Evolutionary conservation across 306 rosid genomes (phyloP).

Genomic region (Lathyrus tuberosus): DNA sequence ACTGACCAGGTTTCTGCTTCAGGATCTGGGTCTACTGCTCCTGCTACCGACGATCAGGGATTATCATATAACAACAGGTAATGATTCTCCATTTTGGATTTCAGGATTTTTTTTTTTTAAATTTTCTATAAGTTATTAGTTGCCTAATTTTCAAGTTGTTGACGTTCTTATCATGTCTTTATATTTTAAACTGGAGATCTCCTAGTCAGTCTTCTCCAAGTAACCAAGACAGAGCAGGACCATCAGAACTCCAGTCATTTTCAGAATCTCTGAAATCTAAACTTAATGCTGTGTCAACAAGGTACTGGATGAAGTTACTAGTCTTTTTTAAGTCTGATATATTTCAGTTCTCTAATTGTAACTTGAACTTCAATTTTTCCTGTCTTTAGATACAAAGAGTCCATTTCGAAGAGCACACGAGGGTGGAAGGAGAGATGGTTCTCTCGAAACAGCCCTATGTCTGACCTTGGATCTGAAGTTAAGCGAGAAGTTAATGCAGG

Average conservation of each 20-base stretch:
- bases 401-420: slow-evolving; percentile 89
- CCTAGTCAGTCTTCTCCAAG: slow-evolving; percentile 68
- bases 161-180: slow-evolving; percentile 11
- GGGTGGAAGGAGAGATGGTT: slow-evolving; percentile 97
- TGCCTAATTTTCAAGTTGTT: background rate
- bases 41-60: slow-evolving; percentile 53
- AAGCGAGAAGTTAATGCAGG: slow-evolving; percentile 84
- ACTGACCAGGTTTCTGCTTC: slow-evolving; percentile 61
- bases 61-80: slow-evolving; percentile 60
- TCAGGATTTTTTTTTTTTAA: slow-evolving; percentile 17
- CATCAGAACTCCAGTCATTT: slow-evolving; percentile 89
- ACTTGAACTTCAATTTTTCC: slow-evolving; percentile 23
- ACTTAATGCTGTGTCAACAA: slow-evolving; percentile 80
- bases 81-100: slow-evolving; percentile 23
- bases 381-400: slow-evolving; percentile 76
- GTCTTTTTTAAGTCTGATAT: slow-evolving; percentile 19
- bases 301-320: slow-evolving; percentile 48
- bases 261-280: slow-evolving; percentile 87
- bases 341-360: slow-evolving; percentile 8
- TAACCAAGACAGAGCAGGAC: slow-evolving; percentile 89
- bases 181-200: slow-evolving; percentile 53
- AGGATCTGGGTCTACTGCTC: slow-evolving; percentile 62
- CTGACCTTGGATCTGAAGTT: slow-evolving; percentile 87
- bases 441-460: slow-evolving; percentile 77
- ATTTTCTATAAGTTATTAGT: background rate